These are phyloP conservation scores for Cymbidium sinense DNA, from an alignment of 106 monocot species.

Conservation along the genomic window DNA sequence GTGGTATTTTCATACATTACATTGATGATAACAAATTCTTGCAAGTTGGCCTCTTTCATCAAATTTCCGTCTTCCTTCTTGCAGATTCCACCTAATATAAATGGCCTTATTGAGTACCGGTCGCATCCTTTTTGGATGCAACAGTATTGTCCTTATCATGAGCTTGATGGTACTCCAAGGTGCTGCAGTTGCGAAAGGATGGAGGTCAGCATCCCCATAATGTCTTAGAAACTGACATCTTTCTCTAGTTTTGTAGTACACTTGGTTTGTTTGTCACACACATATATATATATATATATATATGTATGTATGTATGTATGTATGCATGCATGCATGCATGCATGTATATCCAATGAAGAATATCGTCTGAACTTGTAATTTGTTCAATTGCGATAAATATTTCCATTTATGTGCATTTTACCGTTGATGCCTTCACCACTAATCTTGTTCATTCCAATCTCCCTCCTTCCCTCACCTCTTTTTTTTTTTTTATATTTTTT, in stretches of 20 bases:
- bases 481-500: background rate
- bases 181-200: conserved; percentile 93
- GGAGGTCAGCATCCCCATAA: conserved; percentile 50
- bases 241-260: background rate
- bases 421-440: background rate
- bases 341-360: background rate
- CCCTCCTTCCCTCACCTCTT: background rate
- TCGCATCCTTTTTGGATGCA: conserved; percentile 93
- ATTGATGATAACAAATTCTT: background rate
- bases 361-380: background rate
- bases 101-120: conserved; percentile 76
- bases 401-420: background rate
- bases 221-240: background rate
- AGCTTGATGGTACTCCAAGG: conserved; percentile 68
- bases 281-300: too few species aligned
- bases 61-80: background rate
- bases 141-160: conserved; percentile 87
- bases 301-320: too few species aligned
- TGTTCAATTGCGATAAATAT: background rate
- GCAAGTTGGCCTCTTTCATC: background rate
- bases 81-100: conserved; percentile 72
- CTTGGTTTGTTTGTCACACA: background rate
- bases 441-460: background rate
- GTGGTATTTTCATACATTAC: background rate
- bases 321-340: too few species aligned